Conservation (phyloP, 2,329 filamentous ascomycete species). For the Paraphoma chrysanthemicola region DNA sequence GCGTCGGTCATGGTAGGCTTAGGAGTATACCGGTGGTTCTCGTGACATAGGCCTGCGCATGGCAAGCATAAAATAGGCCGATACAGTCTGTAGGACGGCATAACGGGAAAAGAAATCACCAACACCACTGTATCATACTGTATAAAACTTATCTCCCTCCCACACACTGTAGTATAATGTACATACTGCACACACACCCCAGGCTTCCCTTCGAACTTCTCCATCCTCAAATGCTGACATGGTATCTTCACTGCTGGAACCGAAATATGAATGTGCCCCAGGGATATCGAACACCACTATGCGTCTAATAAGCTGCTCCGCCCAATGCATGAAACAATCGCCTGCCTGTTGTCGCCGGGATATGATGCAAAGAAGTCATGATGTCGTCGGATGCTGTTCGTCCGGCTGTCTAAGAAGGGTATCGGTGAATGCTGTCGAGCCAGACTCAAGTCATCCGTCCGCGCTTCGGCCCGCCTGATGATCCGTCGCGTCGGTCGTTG, state of each 20-base stretch:
- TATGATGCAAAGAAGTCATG: constrained; percentile 27
- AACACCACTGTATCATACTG: not conserved
- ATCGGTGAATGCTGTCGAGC: too few species aligned
- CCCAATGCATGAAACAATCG: constrained; percentile 28
- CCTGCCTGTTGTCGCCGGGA: constrained; percentile 23
- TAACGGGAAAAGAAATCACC: not conserved
- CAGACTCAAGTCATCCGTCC: constrained; percentile 43
- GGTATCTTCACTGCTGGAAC: constrained; percentile 18
- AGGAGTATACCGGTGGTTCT: constrained; percentile 53
- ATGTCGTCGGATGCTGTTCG: constrained; percentile 16
- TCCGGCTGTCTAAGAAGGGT: constrained; percentile 4
- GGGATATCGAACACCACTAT: constrained; percentile 32
- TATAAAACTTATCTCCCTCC: not conserved
- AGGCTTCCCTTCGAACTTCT: not conserved
- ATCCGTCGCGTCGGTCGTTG: constrained; percentile 64
- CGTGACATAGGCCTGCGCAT: constrained; percentile 12
- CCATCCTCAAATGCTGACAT: constrained; percentile 8
- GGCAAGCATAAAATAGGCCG: too few species aligned
- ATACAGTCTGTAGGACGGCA: not conserved
- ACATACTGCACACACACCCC: too few species aligned
- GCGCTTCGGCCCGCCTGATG: constrained; percentile 48
- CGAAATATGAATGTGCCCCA: constrained; percentile 13
- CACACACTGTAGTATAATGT: not conserved
- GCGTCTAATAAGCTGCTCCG: constrained; percentile 30
- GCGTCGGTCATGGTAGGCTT: constrained; percentile 51